Evolutionary conservation across 2,329 filamentous ascomycete species (phyloP).

Genomic region (Emydomyces testavorans): DNA sequence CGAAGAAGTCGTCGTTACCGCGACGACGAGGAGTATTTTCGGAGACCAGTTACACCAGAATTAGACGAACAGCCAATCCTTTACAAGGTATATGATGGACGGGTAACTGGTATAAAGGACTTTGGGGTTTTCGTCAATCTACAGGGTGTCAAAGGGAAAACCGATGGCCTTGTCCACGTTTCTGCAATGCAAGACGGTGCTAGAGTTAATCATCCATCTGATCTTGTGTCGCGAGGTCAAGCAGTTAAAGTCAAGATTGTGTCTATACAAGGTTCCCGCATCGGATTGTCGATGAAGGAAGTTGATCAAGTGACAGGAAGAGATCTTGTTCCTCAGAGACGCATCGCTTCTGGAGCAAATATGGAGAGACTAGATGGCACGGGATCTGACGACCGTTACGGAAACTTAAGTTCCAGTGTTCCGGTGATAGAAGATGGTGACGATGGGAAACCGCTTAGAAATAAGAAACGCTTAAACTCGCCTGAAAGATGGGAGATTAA

Average conservation of each 20-base stretch:
- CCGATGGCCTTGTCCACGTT: slow-evolving; percentile 87
- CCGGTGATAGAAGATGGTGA: slow-evolving; percentile 54
- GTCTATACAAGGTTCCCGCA: slow-evolving; percentile 67
- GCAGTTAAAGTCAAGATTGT: slow-evolving; percentile 84
- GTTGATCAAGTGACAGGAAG: slow-evolving; percentile 81
- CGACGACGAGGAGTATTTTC: slow-evolving; percentile 48
- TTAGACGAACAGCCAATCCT: slow-evolving; percentile 70
- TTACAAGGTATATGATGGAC: slow-evolving; percentile 80
- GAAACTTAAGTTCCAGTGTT: slow-evolving; percentile 42
- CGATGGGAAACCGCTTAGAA: slow-evolving; percentile 45
- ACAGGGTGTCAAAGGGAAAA: slow-evolving; percentile 73
- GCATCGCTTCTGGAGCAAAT: slow-evolving; percentile 82
- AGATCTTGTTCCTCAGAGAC: slow-evolving; percentile 66
- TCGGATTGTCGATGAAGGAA: slow-evolving; percentile 93
- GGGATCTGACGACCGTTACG: slow-evolving; percentile 45
- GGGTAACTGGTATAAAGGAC: slow-evolving; percentile 84
- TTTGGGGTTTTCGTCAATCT: slow-evolving; percentile 94
- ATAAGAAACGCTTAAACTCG: slow-evolving; percentile 88
- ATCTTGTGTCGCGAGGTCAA: slow-evolving; percentile 70
- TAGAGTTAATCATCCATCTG: slow-evolving; percentile 82
- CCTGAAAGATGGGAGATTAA: slow-evolving; percentile 96
- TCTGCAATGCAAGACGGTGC: slow-evolving; percentile 76
- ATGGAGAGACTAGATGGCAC: slow-evolving; percentile 63
- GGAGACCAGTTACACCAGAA: slow-evolving; percentile 56
- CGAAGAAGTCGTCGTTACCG: slow-evolving; percentile 31